phyloP scores from a whole-genome alignment of 2,329 filamentous ascomycete species.

The Reticulascus tulasneorum region DNA sequence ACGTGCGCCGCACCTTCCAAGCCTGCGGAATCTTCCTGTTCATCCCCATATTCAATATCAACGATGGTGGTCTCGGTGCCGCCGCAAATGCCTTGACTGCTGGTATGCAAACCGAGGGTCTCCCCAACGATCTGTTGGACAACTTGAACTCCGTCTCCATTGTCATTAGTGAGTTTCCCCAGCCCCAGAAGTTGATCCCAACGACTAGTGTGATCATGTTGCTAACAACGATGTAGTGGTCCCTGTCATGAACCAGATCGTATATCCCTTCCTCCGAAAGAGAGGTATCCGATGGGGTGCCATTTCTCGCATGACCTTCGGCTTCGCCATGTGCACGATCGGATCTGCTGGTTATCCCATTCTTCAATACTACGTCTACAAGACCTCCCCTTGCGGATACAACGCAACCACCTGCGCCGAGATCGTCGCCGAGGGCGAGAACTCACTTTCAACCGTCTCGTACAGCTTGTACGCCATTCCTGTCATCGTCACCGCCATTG shows the following conservation, averaged over 20 bases:
- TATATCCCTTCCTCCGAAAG: slow-evolving; percentile 56
- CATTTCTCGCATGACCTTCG: slow-evolving; percentile 53
- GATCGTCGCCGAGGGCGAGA: too few species aligned
- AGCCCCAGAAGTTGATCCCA: too few species aligned
- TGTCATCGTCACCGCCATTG: slow-evolving; percentile 47
- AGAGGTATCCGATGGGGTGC: slow-evolving; percentile 52
- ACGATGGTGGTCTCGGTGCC: slow-evolving; percentile 35
- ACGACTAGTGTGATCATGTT: too few species aligned
- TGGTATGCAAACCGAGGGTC: slow-evolving; percentile 42
- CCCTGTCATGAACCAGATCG: slow-evolving; percentile 44
- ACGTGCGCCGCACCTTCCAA: slow-evolving; percentile 50
- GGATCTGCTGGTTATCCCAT: slow-evolving; percentile 54
- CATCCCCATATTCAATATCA: slow-evolving; percentile 35
- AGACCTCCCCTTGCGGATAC: slow-evolving; percentile 48
- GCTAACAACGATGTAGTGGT: too few species aligned
- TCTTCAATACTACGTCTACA: slow-evolving; percentile 57
- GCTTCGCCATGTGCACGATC: slow-evolving; percentile 46
- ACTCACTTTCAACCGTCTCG: slow-evolving; percentile 43
- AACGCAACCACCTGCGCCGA: slow-evolving; percentile 34
- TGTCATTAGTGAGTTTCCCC: too few species aligned
- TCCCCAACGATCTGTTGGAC: slow-evolving; percentile 57
- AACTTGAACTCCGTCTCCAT: slow-evolving; percentile 58
- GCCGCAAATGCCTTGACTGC: slow-evolving; percentile 32
- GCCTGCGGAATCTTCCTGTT: slow-evolving; percentile 39
- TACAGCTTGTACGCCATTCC: slow-evolving; percentile 50